Evolutionary conservation across 768 basidiomycete genomes (phyloP).

Genomic region (Astraeus odoratus): DNA sequence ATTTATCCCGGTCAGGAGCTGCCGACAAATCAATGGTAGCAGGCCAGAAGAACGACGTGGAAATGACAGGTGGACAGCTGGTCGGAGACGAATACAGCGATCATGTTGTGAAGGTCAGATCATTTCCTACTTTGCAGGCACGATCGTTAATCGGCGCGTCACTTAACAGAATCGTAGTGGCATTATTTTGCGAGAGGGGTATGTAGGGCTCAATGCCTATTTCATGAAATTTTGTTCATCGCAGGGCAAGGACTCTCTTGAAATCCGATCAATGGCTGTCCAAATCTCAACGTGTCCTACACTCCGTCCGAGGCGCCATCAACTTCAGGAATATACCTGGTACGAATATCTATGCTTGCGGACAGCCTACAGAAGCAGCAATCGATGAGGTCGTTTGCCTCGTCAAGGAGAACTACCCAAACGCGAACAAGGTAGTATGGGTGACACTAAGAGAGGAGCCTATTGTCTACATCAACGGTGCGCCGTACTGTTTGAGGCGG

Average conservation of each 20-base stretch:
- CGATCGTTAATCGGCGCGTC: neutral
- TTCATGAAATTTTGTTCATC: neutral
- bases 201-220: slow-evolving; percentile 17
- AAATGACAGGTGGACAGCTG: slow-evolving; percentile 74
- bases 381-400: slow-evolving; percentile 70
- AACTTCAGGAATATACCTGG: slow-evolving; percentile 85
- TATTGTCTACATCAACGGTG: slow-evolving; percentile 87
- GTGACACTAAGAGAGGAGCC: slow-evolving; percentile 92
- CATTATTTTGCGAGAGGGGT: slow-evolving; percentile 89
- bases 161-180: slow-evolving; percentile 78
- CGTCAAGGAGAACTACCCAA: slow-evolving; percentile 55
- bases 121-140: neutral
- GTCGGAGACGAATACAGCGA: slow-evolving; percentile 94
- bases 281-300: slow-evolving; percentile 57
- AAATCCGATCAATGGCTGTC: slow-evolving; percentile 92
- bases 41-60: slow-evolving; percentile 69
- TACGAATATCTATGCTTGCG: slow-evolving; percentile 84
- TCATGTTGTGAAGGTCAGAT: slow-evolving; percentile 77
- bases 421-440: slow-evolving; percentile 69
- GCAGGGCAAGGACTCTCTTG: slow-evolving; percentile 58
- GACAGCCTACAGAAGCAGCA: slow-evolving; percentile 84
- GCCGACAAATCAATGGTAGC: slow-evolving; percentile 50
- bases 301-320: slow-evolving; percentile 83
- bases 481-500: slow-evolving; percentile 82
- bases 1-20: slow-evolving; percentile 64